These are phyloP conservation scores for Trichoderma arundinaceum DNA, from an alignment of 2,329 filamentous ascomycete genomes.

Conservation along the genomic window DNA sequence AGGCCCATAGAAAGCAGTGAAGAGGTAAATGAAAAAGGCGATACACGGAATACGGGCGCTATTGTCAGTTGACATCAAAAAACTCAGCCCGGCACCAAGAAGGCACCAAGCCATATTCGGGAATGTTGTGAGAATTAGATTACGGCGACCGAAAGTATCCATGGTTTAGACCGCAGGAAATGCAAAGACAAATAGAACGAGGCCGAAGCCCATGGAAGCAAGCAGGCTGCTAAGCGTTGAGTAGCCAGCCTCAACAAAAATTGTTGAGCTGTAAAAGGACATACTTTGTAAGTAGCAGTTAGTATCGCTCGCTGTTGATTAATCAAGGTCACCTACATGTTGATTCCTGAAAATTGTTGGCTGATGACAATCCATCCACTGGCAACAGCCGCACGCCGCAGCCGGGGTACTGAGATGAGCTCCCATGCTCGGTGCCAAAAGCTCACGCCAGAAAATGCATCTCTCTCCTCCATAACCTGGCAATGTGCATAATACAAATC, in stretches of 20 bases:
- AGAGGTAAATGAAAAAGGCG: conserved; percentile 58
- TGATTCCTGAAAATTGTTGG: conserved; percentile 43
- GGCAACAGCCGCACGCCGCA: conserved; percentile 50
- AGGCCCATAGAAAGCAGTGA: conserved; percentile 52
- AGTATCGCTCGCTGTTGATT: background rate
- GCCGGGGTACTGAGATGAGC: conserved; percentile 54
- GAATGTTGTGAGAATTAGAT: conserved; percentile 46
- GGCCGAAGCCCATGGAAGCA: conserved; percentile 59
- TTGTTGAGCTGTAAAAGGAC: conserved; percentile 57
- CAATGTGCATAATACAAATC: conserved; percentile 60
- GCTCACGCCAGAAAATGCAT: conserved; percentile 43
- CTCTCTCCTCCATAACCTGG: conserved; percentile 44
- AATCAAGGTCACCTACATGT: conserved; percentile 26
- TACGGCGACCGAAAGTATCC: conserved; percentile 57
- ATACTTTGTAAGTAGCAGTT: conserved; percentile 41
- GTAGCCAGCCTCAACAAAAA: conserved; percentile 55
- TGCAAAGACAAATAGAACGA: conserved; percentile 59
- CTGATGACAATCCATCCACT: conserved; percentile 43
- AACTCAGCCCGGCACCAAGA: conserved; percentile 50
- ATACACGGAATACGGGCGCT: conserved; percentile 52
- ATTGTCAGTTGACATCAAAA: conserved; percentile 50
- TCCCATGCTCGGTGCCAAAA: conserved; percentile 52
- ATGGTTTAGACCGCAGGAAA: conserved; percentile 61
- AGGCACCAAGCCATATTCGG: conserved; percentile 43
- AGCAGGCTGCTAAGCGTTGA: conserved; percentile 49